These are phyloP conservation scores for Mortierella hygrophila DNA, from an alignment of 192 early-diverging fungal species.

Conservation along the genomic window DNA sequence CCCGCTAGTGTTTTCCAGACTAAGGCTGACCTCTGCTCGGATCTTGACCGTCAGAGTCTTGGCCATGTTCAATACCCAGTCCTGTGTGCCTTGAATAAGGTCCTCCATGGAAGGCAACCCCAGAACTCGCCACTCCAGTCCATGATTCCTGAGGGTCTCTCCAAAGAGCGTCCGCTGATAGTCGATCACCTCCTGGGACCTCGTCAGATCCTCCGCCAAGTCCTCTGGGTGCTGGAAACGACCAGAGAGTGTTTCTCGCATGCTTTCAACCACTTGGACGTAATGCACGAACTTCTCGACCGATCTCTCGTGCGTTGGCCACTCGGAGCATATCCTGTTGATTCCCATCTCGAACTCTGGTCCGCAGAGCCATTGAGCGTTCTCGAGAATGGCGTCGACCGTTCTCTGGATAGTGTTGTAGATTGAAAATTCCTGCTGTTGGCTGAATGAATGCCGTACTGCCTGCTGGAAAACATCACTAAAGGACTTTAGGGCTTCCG, in stretches of 20 bases:
- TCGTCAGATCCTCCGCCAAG: slow-evolving; percentile 30
- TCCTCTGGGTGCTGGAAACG: slow-evolving; percentile 50
- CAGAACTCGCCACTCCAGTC: slow-evolving; percentile 41
- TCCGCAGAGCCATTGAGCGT: slow-evolving; percentile 49
- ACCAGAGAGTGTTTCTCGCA: slow-evolving; percentile 42
- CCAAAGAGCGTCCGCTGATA: slow-evolving; percentile 49
- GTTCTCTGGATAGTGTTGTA: slow-evolving; percentile 35
- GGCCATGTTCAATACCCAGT: slow-evolving; percentile 52
- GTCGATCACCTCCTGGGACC: slow-evolving; percentile 50
- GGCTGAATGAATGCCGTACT: slow-evolving; percentile 9
- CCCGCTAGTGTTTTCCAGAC: slow-evolving; percentile 12
- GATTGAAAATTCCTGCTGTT: slow-evolving; percentile 27
- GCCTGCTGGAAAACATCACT: slow-evolving; percentile 13
- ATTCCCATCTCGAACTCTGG: slow-evolving; percentile 50
- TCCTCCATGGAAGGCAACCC: slow-evolving; percentile 48
- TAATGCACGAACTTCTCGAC: slow-evolving; percentile 49
- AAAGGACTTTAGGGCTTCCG: slow-evolving; percentile 6
- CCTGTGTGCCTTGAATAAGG: slow-evolving; percentile 39
- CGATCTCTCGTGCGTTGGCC: slow-evolving; percentile 27
- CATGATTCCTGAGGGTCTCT: slow-evolving; percentile 35
- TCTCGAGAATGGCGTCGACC: slow-evolving; percentile 30
- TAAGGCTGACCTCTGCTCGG: slow-evolving; percentile 34
- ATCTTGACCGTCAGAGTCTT: slow-evolving; percentile 38
- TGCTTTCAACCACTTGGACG: slow-evolving; percentile 48
- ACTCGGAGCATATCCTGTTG: slow-evolving; percentile 48